phyloP scores from a whole-genome alignment of 148 eudicot species.

The Amaranthus hypochondriacus region DNA sequence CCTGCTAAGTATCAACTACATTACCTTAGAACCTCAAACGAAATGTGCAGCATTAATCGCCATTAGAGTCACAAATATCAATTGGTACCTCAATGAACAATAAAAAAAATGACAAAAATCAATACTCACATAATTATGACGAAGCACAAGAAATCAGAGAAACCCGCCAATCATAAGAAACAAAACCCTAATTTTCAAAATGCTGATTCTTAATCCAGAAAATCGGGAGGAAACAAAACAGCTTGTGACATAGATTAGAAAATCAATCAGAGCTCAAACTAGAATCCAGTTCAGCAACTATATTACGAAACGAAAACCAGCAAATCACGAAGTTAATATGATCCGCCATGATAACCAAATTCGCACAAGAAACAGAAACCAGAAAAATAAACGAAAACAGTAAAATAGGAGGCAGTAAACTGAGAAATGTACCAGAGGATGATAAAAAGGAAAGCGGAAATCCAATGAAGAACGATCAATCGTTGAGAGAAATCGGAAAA shows the following conservation, averaged over 20 bases:
- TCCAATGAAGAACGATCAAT: too few species aligned
- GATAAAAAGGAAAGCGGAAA: too few species aligned
- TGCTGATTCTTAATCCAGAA: background rate
- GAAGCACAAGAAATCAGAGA: background rate
- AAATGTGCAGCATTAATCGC: too few species aligned
- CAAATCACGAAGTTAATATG: background rate
- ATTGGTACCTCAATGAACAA: too few species aligned
- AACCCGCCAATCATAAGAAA: background rate
- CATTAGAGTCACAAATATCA: too few species aligned
- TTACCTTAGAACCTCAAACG: too few species aligned
- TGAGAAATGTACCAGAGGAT: conserved; percentile 15
- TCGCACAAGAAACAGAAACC: background rate
- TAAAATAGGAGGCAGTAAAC: background rate
- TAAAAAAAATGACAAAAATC: too few species aligned
- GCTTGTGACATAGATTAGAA: background rate
- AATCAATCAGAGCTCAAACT: background rate
- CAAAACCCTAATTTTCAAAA: background rate
- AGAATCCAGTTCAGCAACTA: background rate
- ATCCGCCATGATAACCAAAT: background rate
- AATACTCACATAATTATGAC: too few species aligned
- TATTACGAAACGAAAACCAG: background rate
- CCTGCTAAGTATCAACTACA: too few species aligned
- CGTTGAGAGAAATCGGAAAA: background rate
- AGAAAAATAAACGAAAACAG: background rate
- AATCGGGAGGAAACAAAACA: background rate